Conservation (phyloP, 192 early-diverging fungal genomes). For the Coemansia furcata region DNA sequence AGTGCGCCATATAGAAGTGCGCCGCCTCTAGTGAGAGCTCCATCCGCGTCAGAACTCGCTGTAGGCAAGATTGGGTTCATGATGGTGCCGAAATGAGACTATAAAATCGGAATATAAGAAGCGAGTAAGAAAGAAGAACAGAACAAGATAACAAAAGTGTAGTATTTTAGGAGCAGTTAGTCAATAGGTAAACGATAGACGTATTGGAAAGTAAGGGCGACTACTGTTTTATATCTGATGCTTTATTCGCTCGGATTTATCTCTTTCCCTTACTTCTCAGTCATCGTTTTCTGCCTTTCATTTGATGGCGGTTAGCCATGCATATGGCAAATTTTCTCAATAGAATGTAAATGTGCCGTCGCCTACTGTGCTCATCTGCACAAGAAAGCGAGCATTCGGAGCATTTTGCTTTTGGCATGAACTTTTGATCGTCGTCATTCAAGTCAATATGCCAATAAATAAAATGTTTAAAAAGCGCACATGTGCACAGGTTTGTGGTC, state of each 20-base stretch:
- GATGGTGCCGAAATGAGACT: neutral
- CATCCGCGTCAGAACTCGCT: neutral
- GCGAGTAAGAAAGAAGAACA: neutral
- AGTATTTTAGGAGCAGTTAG: neutral
- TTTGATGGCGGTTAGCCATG: neutral
- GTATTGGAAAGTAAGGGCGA: neutral
- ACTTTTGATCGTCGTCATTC: neutral
- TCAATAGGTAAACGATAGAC: neutral
- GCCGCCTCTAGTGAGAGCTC: neutral
- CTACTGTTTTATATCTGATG: neutral
- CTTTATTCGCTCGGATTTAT: neutral
- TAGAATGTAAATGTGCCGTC: neutral
- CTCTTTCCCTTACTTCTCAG: too few relatives aligned
- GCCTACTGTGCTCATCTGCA: constrained; percentile 2
- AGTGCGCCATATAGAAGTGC: neutral
- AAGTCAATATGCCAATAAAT: neutral
- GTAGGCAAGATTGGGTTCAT: neutral
- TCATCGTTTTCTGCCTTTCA: neutral
- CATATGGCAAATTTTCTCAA: constrained; percentile 2
- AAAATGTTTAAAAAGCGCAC: neutral
- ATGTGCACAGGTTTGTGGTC: neutral
- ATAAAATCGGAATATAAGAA: neutral
- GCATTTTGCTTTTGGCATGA: neutral
- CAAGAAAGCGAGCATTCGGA: neutral
- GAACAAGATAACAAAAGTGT: neutral